Percentiles rank a stretch among this genome's conserved stretches.
phyloP scores from a whole-genome alignment of 441 rosid genomes.

The Eutrema salsugineum region DNA sequence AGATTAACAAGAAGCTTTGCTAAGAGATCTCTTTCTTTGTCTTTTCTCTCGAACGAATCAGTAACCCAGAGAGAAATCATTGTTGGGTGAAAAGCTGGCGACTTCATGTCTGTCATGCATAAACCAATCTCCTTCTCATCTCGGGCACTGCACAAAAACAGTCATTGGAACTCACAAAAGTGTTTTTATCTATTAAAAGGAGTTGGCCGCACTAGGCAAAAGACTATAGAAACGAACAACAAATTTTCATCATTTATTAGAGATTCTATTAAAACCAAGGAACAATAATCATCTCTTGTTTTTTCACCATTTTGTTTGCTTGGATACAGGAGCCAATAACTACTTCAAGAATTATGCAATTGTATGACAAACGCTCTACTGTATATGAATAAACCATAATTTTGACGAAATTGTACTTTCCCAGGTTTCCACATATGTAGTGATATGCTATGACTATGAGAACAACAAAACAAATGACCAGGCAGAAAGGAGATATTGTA shows the following conservation, averaged over 20 bases:
- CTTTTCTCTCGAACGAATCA: constrained; percentile 97
- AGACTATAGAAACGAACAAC: background rate
- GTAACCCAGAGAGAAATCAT: constrained; percentile 91
- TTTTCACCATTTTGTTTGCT: background rate
- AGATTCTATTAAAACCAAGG: background rate
- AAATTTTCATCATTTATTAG: background rate
- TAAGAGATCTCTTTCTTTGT: constrained; percentile 80
- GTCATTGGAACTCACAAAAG: constrained; percentile 1
- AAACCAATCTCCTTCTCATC: constrained; percentile 87
- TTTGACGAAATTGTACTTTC: background rate
- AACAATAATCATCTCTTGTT: background rate
- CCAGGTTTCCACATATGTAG: background rate
- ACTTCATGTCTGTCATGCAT: constrained; percentile 85
- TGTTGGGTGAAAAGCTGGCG: constrained; percentile 77
- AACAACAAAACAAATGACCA: constrained; percentile 2
- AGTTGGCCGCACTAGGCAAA: background rate
- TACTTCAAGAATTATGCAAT: constrained; percentile 1
- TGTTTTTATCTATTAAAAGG: background rate
- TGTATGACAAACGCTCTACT: background rate
- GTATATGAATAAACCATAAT: background rate
- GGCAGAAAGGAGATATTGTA: constrained; percentile 27
- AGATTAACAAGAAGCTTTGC: constrained; percentile 79
- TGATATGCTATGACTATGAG: background rate
- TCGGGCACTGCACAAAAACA: constrained; percentile 62
- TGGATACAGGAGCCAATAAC: background rate